phyloP scores from a whole-genome alignment of 345 rosid genomes.

The Xanthoceras sorbifolium region DNA sequence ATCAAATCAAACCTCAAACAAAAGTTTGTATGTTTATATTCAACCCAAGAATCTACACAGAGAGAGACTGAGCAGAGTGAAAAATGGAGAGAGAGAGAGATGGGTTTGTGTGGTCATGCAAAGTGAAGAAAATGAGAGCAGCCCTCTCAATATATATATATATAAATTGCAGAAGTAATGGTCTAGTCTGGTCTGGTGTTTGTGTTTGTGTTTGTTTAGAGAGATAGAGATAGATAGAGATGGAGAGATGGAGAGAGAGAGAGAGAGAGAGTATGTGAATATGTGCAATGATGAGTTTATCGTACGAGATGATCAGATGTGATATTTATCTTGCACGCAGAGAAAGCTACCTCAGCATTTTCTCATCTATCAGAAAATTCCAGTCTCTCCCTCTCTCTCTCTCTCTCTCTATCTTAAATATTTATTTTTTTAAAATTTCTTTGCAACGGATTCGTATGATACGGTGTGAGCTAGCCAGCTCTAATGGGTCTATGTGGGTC shows the following conservation, averaged over 20 bases:
- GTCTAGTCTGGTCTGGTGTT: not conserved
- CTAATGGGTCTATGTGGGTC: constrained; percentile 23
- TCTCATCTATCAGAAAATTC: constrained; percentile 19
- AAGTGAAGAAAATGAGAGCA: constrained; percentile 31
- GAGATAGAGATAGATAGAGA: not conserved
- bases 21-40: constrained; percentile 15
- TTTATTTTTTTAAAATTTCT: no score
- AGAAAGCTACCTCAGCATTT: constrained; percentile 24
- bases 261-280: not conserved
- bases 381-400: not conserved
- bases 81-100: not conserved
- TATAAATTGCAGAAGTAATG: constrained; percentile 37
- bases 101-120: constrained; percentile 20
- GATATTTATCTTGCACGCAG: constrained; percentile 38
- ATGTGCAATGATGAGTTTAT: constrained; percentile 31
- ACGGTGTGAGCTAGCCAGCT: not conserved
- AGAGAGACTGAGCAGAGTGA: constrained; percentile 19
- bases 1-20: constrained; percentile 19
- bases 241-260: not conserved
- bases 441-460: constrained; percentile 8
- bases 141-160: constrained; percentile 44
- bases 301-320: constrained; percentile 37
- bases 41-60: not conserved
- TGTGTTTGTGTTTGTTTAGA: not conserved
- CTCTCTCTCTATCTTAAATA: not conserved